Percentiles rank a stretch among this genome's conserved stretches.
These are phyloP conservation scores for Pseudozyma hubeiensis DNA, from an alignment of 1,284 basidiomycete genomes.

Conservation along the genomic window DNA sequence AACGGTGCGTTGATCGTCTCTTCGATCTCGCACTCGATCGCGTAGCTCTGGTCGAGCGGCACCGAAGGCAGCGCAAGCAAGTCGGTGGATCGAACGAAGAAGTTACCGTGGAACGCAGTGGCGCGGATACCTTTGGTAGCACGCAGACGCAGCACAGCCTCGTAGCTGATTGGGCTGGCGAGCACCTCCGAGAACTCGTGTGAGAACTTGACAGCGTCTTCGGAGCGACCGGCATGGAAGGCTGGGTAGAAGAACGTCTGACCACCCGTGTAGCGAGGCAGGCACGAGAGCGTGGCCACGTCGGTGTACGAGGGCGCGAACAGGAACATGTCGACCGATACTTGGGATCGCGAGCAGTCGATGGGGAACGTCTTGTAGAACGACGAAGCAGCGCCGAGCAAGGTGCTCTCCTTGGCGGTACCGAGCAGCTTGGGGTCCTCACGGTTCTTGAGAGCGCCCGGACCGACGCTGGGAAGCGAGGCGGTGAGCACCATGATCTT, in stretches of 20 bases:
- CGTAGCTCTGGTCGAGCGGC: slow-evolving; percentile 94
- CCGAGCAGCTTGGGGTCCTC: slow-evolving; percentile 97
- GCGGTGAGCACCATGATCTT: slow-evolving; percentile 93
- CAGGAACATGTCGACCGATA: slow-evolving; percentile 99
- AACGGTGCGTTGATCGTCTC: slow-evolving; percentile 92
- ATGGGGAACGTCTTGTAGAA: slow-evolving; percentile 99
- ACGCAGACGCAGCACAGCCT: slow-evolving; percentile 96
- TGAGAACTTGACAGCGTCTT: slow-evolving; percentile 97
- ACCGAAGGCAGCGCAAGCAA: slow-evolving; percentile 95
- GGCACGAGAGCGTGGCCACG: slow-evolving; percentile 88
- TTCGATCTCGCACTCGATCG: slow-evolving; percentile 96
- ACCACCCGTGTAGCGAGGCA: slow-evolving; percentile 97
- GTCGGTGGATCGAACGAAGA: slow-evolving; percentile 98
- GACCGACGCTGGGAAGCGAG: slow-evolving; percentile 86
- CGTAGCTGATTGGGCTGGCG: slow-evolving; percentile 92
- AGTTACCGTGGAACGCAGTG: slow-evolving; percentile 99
- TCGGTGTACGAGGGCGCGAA: slow-evolving; percentile 94
- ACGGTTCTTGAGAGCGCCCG: slow-evolving; percentile 91
- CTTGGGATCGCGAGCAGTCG: slow-evolving; percentile 95
- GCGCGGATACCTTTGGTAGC: slow-evolving; percentile 86
- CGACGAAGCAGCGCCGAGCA: slow-evolving; percentile 75
- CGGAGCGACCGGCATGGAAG: slow-evolving; percentile 91
- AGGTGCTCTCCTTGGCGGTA: slow-evolving; percentile 80
- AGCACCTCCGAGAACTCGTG: slow-evolving; percentile 95
- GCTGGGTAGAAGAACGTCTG: slow-evolving; percentile 99